Conservation (phyloP, 352 stramenopile genomes). For the Globisporangium radiosum region DNA sequence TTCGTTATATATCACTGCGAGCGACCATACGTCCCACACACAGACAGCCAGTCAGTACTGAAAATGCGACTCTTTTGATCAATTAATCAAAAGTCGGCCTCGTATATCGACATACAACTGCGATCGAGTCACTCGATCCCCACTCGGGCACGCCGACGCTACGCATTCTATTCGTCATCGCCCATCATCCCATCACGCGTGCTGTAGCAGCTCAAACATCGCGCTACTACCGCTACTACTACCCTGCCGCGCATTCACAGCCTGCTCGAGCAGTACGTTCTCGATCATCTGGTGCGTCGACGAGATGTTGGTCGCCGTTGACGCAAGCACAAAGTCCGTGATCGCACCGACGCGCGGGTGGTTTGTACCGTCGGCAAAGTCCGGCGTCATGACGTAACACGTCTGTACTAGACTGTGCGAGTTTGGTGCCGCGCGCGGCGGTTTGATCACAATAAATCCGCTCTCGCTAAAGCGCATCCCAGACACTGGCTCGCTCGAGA, state of each 20-base stretch:
- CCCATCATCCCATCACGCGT: neutral
- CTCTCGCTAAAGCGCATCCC: conserved; percentile 23
- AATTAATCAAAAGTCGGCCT: neutral
- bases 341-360: conserved; percentile 22
- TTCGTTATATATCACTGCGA: no score
- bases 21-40: no score
- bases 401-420: conserved; percentile 22
- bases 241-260: neutral
- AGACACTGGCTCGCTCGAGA: conserved; percentile 18
- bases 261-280: conserved; percentile 20
- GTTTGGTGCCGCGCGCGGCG: conserved; percentile 10
- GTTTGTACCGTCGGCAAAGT: conserved; percentile 13
- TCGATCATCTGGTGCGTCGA: conserved; percentile 38
- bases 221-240: neutral
- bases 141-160: neutral
- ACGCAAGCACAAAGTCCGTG: conserved; percentile 38
- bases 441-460: conserved; percentile 28
- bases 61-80: neutral
- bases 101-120: no score
- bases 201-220: neutral
- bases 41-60: no score
- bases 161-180: neutral
- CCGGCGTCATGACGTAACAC: conserved; percentile 22
- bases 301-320: conserved; percentile 24
- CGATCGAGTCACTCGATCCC: no score